Base-by-base conservation (phyloP, 768 basidiomycete species). In the Collybia mongolica region DNA sequence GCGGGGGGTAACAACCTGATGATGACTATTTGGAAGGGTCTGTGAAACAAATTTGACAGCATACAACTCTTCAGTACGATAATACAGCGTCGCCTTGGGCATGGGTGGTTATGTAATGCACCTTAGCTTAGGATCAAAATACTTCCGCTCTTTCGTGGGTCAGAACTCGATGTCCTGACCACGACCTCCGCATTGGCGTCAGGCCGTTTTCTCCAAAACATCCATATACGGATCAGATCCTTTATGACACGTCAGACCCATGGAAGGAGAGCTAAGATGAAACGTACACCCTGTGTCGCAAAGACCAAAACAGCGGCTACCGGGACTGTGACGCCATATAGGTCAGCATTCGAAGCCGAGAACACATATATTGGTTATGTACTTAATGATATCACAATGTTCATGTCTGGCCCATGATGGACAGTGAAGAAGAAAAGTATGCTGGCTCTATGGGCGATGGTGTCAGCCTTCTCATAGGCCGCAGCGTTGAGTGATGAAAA, bases 251-350 rank as follows among this genome's bases (percentile, higher is more conserved):
- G 36, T 42, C 42, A 23, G 15, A 29, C 3, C 7, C 8, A 43
- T n/a, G 38, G 38, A 3, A 22, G 11, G n/a, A 24, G 15, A 12
- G 17, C 22, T 14, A 6, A 32, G 2, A 32, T 5, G 6, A 36
- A 36, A 47, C 49, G 14, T 44, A 63, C 61, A 45, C 37, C 49
- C 40, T 65, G 63, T 9, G 60, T 53, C 14, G 55, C 54, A 51
- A 65, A 65, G 17, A 62, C 51, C 18, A 65, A 12, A 24, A 62
- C 61, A n/a, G 56, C 61, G 15, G 51, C 24, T 12, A 61, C 54
- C 11, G 63, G 61, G 32, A 65, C 63, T 60, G 40, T 15, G 51
- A 18, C 26, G 14, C 40, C 18, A 35, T 37, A 39, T n/a, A 7
- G 6, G 38, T 44, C 18, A 15, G 18, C 11, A 18, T 28, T 22